A percentile compares a stretch with the other conserved stretches of the same genome.
Evolutionary conservation across 495 filamentous ascomycete genomes (phyloP).

Genomic region (Aspergillus homomorphus): DNA sequence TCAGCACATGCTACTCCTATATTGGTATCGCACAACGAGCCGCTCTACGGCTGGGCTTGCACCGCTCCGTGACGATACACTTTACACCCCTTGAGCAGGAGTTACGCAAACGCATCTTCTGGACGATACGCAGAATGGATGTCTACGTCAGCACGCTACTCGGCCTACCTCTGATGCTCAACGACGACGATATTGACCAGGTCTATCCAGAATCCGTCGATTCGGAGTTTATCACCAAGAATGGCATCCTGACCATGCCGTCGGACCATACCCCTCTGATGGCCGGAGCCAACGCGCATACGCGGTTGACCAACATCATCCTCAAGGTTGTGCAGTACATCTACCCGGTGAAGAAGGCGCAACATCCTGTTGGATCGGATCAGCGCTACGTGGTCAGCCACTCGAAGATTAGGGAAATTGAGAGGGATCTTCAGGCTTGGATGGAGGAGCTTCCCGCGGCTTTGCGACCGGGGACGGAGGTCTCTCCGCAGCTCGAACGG

Average conservation of each 20-base stretch:
- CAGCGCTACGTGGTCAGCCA: slow-evolving; percentile 85
- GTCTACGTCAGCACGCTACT: slow-evolving; percentile 87
- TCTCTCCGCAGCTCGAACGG: slow-evolving; percentile 70
- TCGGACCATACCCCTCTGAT: slow-evolving; percentile 71
- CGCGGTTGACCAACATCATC: slow-evolving; percentile 70
- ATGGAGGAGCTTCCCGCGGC: slow-evolving; percentile 71
- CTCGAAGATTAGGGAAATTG: slow-evolving; percentile 84
- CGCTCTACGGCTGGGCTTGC: slow-evolving; percentile 80
- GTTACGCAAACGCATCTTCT: slow-evolving; percentile 80
- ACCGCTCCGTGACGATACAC: slow-evolving; percentile 70
- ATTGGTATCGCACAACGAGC: slow-evolving; percentile 87
- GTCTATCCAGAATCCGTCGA: slow-evolving; percentile 82
- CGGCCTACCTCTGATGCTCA: slow-evolving; percentile 80
- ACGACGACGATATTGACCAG: slow-evolving; percentile 89
- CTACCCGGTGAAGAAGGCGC: slow-evolving; percentile 78
- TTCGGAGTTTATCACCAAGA: slow-evolving; percentile 82
- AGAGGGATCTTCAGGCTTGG: slow-evolving; percentile 81
- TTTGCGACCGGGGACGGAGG: slow-evolving; percentile 72
- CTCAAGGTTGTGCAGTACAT: slow-evolving; percentile 84
- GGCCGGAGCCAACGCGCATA: slow-evolving; percentile 82
- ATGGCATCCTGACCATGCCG: slow-evolving; percentile 70
- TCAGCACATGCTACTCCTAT: slow-evolving; percentile 92
- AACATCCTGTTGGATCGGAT: slow-evolving; percentile 43
- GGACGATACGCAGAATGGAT: slow-evolving; percentile 89
- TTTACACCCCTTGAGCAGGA: slow-evolving; percentile 86